Evolutionary conservation across 805 yeast species (phyloP).

Genomic region (Metahyphopichia silvanorum): DNA sequence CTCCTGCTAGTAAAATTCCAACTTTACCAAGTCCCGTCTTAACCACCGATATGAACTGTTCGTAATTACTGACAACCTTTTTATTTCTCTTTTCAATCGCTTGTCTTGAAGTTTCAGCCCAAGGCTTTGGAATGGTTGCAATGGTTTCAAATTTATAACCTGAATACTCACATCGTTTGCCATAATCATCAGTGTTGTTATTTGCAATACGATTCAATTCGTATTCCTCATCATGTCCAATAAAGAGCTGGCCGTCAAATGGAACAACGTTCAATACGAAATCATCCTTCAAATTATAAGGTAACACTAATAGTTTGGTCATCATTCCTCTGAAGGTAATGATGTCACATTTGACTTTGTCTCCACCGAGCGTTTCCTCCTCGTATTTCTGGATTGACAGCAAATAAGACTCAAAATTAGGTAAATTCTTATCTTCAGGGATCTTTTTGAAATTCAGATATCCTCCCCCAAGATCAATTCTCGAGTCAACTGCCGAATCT

Average conservation of each 20-base stretch:
- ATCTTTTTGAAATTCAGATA: constrained; percentile 53
- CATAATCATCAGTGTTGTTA: constrained; percentile 23
- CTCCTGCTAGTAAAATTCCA: constrained; percentile 75
- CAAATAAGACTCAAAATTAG: constrained; percentile 58
- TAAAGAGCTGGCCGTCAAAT: constrained; percentile 74
- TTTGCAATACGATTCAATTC: constrained; percentile 24
- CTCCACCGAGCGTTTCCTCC: constrained; percentile 29
- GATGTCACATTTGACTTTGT: constrained; percentile 58
- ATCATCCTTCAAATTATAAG: constrained; percentile 55
- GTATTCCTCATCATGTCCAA: constrained; percentile 48
- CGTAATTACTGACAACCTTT: constrained; percentile 61
- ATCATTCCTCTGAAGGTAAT: constrained; percentile 84
- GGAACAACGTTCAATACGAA: constrained; percentile 60
- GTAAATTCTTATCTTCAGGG: constrained; percentile 51
- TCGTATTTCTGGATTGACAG: constrained; percentile 57
- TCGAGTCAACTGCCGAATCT: constrained; percentile 58
- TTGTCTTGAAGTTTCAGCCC: constrained; percentile 64
- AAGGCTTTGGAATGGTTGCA: constrained; percentile 72
- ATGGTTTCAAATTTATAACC: constrained; percentile 87
- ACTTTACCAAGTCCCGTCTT: constrained; percentile 78
- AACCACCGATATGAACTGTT: constrained; percentile 79
- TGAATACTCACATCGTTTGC: constrained; percentile 47
- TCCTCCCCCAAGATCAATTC: constrained; percentile 65
- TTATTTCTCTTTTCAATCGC: constrained; percentile 65
- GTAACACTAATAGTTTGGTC: constrained; percentile 67